phyloP scores from a whole-genome alignment of 495 filamentous ascomycete species.

The Xylaria cubensis region DNA sequence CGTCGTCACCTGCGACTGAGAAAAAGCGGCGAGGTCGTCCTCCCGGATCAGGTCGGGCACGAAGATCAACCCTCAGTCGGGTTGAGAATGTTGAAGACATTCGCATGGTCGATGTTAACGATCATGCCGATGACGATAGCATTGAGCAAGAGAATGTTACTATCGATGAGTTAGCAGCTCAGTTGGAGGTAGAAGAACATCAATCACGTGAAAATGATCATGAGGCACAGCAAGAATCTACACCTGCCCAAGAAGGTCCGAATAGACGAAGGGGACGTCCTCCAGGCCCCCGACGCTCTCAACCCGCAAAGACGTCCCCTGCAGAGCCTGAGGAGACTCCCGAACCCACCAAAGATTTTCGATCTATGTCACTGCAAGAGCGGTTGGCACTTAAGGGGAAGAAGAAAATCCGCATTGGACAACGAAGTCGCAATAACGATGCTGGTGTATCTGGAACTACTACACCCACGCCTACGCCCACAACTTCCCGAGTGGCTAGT shows the following conservation, averaged over 20 bases:
- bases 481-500: slow-evolving; percentile 18
- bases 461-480: slow-evolving; percentile 21
- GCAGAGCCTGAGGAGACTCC: slow-evolving; percentile 1
- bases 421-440: slow-evolving; percentile 32
- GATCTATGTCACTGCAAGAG: slow-evolving; percentile 53
- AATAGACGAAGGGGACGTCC: slow-evolving; percentile 23
- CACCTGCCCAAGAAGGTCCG: neutral
- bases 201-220: slow-evolving; percentile 19
- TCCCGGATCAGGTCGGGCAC: slow-evolving; percentile 30
- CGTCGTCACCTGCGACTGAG: slow-evolving; percentile 25
- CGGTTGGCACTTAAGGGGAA: slow-evolving; percentile 53
- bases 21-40: slow-evolving; percentile 38
- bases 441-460: slow-evolving; percentile 29
- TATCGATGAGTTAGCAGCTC: slow-evolving; percentile 38
- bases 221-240: slow-evolving; percentile 20
- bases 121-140: slow-evolving; percentile 26
- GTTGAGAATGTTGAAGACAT: slow-evolving; percentile 30
- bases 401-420: slow-evolving; percentile 52
- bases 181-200: slow-evolving; percentile 33
- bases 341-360: slow-evolving; percentile 30
- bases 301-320: slow-evolving; percentile 17
- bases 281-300: slow-evolving; percentile 11
- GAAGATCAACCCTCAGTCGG: slow-evolving; percentile 33
- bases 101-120: slow-evolving; percentile 16
- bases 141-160: slow-evolving; percentile 28